Percentiles rank a stretch among this genome's conserved stretches.
These are phyloP conservation scores for Neoconidiobolus thromboides DNA, from an alignment of 371 early-diverging fungal species.

Conservation along the genomic window DNA sequence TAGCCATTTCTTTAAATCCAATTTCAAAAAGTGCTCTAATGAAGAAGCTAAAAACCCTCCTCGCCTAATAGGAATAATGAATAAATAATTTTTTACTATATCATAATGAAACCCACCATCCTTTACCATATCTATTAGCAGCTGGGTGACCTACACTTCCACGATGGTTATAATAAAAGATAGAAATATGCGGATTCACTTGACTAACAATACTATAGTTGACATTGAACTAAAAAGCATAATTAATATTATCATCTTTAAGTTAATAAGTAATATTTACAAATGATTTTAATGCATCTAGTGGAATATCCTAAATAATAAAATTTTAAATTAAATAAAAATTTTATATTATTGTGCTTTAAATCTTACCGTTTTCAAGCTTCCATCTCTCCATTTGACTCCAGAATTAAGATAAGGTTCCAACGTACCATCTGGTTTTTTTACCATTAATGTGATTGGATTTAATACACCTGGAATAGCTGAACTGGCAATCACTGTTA, in stretches of 20 bases:
- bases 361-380: constrained; percentile 29
- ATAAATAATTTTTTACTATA: background rate
- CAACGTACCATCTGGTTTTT: constrained; percentile 36
- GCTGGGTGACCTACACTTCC: constrained; percentile 55
- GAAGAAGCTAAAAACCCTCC: constrained; percentile 73
- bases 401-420: constrained; percentile 56
- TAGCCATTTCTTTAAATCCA: constrained; percentile 77
- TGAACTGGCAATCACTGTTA: constrained; percentile 36
- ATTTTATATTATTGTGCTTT: background rate
- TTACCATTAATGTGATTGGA: constrained; percentile 63
- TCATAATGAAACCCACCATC: constrained; percentile 19
- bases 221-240: constrained; percentile 36
- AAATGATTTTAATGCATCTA: constrained; percentile 3
- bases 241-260: background rate
- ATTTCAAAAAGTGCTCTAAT: constrained; percentile 54
- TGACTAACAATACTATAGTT: constrained; percentile 71
- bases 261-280: background rate
- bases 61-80: constrained; percentile 20
- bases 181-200: constrained; percentile 76
- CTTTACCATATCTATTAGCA: constrained; percentile 29
- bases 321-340: background rate
- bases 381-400: constrained; percentile 72
- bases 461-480: constrained; percentile 58
- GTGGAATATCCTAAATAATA: constrained; percentile 2
- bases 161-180: constrained; percentile 62